These are phyloP conservation scores for Geotrichum candidum DNA, from an alignment of 1,139 yeast species.

Conservation along the genomic window DNA sequence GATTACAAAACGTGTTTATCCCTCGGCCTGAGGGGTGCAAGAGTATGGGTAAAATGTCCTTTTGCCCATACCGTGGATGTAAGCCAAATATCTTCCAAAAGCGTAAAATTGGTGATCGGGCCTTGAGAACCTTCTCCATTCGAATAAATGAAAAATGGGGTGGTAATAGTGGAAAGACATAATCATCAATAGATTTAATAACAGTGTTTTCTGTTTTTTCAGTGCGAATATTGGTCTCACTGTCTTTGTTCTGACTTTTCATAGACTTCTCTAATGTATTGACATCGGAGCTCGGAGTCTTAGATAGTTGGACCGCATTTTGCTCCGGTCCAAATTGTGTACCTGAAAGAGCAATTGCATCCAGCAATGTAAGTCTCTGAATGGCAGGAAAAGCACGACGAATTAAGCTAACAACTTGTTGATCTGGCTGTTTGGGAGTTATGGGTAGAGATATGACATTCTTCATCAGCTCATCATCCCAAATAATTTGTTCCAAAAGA, in stretches of 20 bases:
- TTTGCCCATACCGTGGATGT: slow-evolving; percentile 32
- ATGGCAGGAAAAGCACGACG: slow-evolving; percentile 10
- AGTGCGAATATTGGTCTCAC: slow-evolving; percentile 5
- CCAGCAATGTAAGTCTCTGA: slow-evolving; percentile 6
- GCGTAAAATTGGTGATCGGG: slow-evolving; percentile 34
- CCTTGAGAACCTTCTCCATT: slow-evolving; percentile 29
- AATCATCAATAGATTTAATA: slow-evolving; percentile 6
- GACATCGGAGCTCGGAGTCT: not conserved
- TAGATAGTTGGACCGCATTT: not conserved
- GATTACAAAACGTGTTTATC: slow-evolving; percentile 24
- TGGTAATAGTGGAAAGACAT: slow-evolving; percentile 8
- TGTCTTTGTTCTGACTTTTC: not conserved
- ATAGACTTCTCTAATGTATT: not conserved
- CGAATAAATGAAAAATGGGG: slow-evolving; percentile 27
- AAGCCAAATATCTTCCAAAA: slow-evolving; percentile 39
- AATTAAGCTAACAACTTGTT: slow-evolving; percentile 1
- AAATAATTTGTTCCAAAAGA: slow-evolving; percentile 41
- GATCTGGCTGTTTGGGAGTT: slow-evolving; percentile 12
- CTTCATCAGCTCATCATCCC: slow-evolving; percentile 38
- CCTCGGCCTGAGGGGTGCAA: slow-evolving; percentile 32
- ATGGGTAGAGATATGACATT: slow-evolving; percentile 22
- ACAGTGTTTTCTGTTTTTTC: not conserved
- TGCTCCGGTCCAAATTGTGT: not conserved
- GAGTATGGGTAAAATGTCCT: slow-evolving; percentile 29
- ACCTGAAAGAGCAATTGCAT: slow-evolving; percentile 10